Percentiles rank a stretch among this genome's conserved stretches.
phyloP scores from a whole-genome alignment of 2,329 filamentous ascomycete genomes.

The Fusarium sp. region DNA sequence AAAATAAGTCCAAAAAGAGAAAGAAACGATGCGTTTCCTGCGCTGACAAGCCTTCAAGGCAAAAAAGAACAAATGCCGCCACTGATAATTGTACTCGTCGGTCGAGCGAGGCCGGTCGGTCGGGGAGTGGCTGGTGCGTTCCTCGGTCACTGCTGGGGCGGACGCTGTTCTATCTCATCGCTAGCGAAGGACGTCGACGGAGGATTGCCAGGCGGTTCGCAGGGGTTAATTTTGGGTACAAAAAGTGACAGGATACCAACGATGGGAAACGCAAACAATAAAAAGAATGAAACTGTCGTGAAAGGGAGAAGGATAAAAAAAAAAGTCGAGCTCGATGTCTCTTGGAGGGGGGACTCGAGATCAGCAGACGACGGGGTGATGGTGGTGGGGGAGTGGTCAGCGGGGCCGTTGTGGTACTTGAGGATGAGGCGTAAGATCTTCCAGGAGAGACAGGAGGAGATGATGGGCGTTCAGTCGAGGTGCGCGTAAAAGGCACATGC shows the following conservation, averaged over 20 bases:
- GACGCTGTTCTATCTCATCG: conserved; percentile 40
- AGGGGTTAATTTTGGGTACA: neutral
- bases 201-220: conserved; percentile 1
- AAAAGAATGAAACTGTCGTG: conserved; percentile 22
- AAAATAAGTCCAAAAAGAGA: neutral
- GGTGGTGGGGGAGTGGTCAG: conserved; percentile 39
- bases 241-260: neutral
- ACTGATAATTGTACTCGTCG: conserved; percentile 9
- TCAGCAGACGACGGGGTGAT: conserved; percentile 43
- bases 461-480: conserved; percentile 18
- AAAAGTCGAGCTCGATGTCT: conserved; percentile 23
- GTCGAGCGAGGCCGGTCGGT: conserved; percentile 17
- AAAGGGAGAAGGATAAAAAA: conserved; percentile 21
- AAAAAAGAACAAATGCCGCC: conserved; percentile 1
- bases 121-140: conserved; percentile 31
- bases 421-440: conserved; percentile 16
- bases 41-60: neutral
- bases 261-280: conserved; percentile 9
- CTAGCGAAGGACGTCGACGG: conserved; percentile 23
- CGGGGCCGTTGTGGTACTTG: conserved; percentile 37
- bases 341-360: conserved; percentile 30
- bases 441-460: conserved; percentile 14
- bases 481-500: conserved; percentile 39
- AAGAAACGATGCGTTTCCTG: neutral
- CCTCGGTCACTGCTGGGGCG: conserved; percentile 27